phyloP scores from a whole-genome alignment of 192 early-diverging fungal genomes.

The Haplosporangium gracile region DNA sequence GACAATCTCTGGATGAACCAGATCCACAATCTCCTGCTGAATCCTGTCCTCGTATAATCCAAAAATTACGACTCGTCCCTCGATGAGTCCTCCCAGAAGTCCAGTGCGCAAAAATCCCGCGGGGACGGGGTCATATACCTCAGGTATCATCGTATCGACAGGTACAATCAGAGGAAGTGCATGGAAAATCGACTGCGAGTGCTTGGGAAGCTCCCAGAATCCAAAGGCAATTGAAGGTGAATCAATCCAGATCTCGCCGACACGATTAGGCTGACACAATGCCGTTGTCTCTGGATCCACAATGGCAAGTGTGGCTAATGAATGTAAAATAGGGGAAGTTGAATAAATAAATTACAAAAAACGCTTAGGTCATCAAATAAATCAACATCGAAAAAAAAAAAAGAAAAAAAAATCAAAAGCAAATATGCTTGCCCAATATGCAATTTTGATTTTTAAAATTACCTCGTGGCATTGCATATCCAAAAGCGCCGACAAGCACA shows the following conservation, averaged over 20 bases:
- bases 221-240: constrained; percentile 78
- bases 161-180: constrained; percentile 71
- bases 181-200: constrained; percentile 80
- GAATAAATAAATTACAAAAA: neutral
- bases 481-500: constrained; percentile 66
- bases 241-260: constrained; percentile 91
- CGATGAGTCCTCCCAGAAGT: constrained; percentile 77
- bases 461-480: constrained; percentile 73
- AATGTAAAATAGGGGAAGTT: neutral
- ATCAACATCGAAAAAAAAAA: neutral
- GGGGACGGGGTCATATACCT: constrained; percentile 63
- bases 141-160: constrained; percentile 61
- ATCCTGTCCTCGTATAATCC: constrained; percentile 85
- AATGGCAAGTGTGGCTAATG: constrained; percentile 74
- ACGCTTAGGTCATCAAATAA: neutral
- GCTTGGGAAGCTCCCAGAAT: constrained; percentile 84
- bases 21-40: constrained; percentile 56
- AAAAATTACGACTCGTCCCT: constrained; percentile 79
- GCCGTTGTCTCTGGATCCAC: constrained; percentile 87
- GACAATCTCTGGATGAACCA: constrained; percentile 53
- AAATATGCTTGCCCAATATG: neutral
- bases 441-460: constrained; percentile 13
- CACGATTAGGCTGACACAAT: constrained; percentile 76
- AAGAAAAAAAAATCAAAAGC: neutral
- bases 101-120: constrained; percentile 84